These are phyloP conservation scores for Xylariaceae sp. DNA, from an alignment of 2,329 filamentous ascomycete species.

Conservation along the genomic window DNA sequence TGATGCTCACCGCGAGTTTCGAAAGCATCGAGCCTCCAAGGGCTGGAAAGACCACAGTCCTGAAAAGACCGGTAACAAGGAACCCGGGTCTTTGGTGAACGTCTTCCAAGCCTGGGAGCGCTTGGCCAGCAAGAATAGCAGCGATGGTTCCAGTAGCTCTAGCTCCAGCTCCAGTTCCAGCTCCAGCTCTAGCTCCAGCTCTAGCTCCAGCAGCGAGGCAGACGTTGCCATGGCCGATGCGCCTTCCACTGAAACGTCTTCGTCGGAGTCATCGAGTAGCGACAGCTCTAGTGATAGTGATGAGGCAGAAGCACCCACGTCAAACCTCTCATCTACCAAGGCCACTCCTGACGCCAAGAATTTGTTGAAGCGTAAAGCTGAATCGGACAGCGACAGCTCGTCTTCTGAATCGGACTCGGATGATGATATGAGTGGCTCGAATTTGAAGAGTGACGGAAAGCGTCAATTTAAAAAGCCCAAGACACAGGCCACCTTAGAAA, in stretches of 20 bases:
- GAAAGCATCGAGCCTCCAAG: slow-evolving; percentile 56
- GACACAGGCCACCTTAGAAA: slow-evolving; percentile 26
- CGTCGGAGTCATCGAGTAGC: slow-evolving; percentile 30
- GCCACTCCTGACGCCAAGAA: slow-evolving; percentile 35
- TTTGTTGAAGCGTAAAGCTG: slow-evolving; percentile 53
- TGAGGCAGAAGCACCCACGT: slow-evolving; percentile 23
- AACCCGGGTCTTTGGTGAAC: slow-evolving; percentile 43
- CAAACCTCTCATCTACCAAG: slow-evolving; percentile 27
- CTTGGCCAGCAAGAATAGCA: slow-evolving; percentile 33
- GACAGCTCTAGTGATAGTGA: slow-evolving; percentile 38
- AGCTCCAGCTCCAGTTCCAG: background rate
- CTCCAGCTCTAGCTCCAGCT: background rate
- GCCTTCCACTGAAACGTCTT: slow-evolving; percentile 29
- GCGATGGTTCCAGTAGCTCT: slow-evolving; percentile 1
- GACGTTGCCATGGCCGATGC: slow-evolving; percentile 49
- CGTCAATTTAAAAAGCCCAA: slow-evolving; percentile 47
- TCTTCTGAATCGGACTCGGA: slow-evolving; percentile 36
- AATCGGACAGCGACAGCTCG: slow-evolving; percentile 38
- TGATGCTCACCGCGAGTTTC: slow-evolving; percentile 57
- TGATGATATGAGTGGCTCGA: slow-evolving; percentile 35
- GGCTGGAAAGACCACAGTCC: slow-evolving; percentile 40
- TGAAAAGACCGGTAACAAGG: slow-evolving; percentile 29
- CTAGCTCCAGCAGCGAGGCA: background rate
- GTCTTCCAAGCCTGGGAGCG: slow-evolving; percentile 51
- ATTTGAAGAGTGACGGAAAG: slow-evolving; percentile 38